Base-by-base conservation (phyloP, 169 alveolate species). In the Theileria annulata region DNA sequence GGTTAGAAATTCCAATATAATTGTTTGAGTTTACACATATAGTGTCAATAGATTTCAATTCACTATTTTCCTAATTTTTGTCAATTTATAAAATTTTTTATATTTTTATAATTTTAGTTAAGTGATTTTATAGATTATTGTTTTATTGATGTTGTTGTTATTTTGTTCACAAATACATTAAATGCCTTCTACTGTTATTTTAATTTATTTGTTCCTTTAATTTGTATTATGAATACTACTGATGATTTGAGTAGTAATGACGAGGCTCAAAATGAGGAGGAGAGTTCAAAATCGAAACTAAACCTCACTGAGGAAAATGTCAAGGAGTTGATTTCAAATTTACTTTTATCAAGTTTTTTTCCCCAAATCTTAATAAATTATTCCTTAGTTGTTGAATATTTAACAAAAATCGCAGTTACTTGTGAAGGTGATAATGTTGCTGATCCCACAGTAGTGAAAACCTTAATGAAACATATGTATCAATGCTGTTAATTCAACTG, bases 211-310 rank as follows among this genome's bases (percentile, higher is more conserved):
- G 3, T 56, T 3, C 19, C 64, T 56, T 3, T 23, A 23, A 21
- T 5, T 56, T n/a, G 17, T 12, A 5, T 28, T 37, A 78, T 78
- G 86, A 78, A 51, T 54, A 68, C 59, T 23, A 17, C n/a, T 8
- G 84, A 75, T 35, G 88, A 82, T 60, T 75, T 75, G 49, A 82
- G 88, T 62, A 82, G 86, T 68, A 76, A 82, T 56, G 88, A 82
- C 23, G 88, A 67, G 42, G 54, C 80, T 0, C 31, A 1, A 12
- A 71, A 25, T 9, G 80, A 35, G 42, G 86, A 62, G 0, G 56
- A 23, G 3, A 10, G 73, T 9, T 10, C 74, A 51, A 63, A 49
- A 2, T 0, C 73, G 27, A 59, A 15, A n/a, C 1, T 37, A 3
- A 67, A 48, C 31, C 30, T 48, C 2, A 37, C 75, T 15, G 17